Base-by-base conservation (phyloP, 257 asterid species). In the Solanum infundibuliforme region DNA sequence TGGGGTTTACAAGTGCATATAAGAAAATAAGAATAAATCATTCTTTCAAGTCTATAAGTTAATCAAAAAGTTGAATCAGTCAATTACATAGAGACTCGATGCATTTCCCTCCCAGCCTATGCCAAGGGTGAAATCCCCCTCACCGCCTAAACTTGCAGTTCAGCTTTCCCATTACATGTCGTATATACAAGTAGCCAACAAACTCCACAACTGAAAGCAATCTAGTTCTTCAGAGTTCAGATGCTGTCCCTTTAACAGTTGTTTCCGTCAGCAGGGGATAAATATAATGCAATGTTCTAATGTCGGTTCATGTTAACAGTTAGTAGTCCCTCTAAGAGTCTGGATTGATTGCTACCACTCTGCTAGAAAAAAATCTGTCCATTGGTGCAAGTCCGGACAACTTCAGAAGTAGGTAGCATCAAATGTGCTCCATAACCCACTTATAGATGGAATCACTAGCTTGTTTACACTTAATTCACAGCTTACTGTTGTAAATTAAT, bases 361-460 rank as follows among this genome's bases (percentile, higher is more conserved):
- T 3, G 31, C 29, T 82, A 82, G 34, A 82, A 38, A 29, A 18
- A 48, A 5, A 48, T 18, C 18, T 9, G 85, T 82, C 23, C 12
- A 31, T 18, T 12, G 41, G 20, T 31, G 69, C 85, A 18, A 48
- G 69, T 81, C 41, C 55, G 20, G 29, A 81, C 69, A 48, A 81
- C 29, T 60, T 20, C 87, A 68, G 62, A 79, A 79, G 85, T 62
- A 39, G 62, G 65, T 72, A 39, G 62, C 16, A 89, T 46, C 31
- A 86, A 46, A 52, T 36, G 58, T 88, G 85, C 86, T 91, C 93
- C n/a, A 65, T 85, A 88, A 31, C 88, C 86, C 41, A 48, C 62
- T 10, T 29, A 82, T 10, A 48, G 69, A 82, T 46, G 31, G 41
- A 29, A 48, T 48, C 69, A 48, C 41, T 48, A 82, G 69, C 43